Evolutionary conservation across 768 basidiomycete genomes (phyloP).

Genomic region (Kwoniella botswanensis): DNA sequence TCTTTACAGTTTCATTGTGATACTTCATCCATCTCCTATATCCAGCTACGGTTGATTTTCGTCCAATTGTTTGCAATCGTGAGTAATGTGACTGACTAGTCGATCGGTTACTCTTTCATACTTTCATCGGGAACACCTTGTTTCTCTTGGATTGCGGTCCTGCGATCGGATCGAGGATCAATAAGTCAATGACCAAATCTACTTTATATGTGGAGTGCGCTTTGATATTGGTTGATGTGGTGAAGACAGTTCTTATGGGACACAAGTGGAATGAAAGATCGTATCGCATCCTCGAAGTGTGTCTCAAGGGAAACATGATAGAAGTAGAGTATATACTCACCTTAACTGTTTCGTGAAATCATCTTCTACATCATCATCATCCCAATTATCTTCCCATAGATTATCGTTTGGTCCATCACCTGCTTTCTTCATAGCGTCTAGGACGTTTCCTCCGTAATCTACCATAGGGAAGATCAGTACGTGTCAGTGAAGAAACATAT

Average conservation of each 20-base stretch:
- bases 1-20: too few species aligned
- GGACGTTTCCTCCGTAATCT: slow-evolving; percentile 61
- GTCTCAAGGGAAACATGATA: too few species aligned
- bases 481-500: neutral
- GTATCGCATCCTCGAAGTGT: too few species aligned
- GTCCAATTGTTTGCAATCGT: too few species aligned
- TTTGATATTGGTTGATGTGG: too few species aligned
- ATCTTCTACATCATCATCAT: slow-evolving; percentile 98
- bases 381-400: slow-evolving; percentile 99
- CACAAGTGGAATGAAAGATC: too few species aligned
- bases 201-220: too few species aligned
- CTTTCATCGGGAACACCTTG: slow-evolving; percentile 40
- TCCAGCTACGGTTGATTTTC: too few species aligned
- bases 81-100: too few species aligned
- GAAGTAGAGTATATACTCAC: slow-evolving; percentile 62
- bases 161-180: neutral
- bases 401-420: slow-evolving; percentile 84
- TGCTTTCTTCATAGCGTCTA: slow-evolving; percentile 71
- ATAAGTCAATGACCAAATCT: neutral
- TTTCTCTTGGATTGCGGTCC: slow-evolving; percentile 48
- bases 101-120: slow-evolving; percentile 42
- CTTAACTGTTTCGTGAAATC: slow-evolving; percentile 94
- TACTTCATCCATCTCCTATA: too few species aligned
- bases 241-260: too few species aligned
- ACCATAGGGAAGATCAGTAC: slow-evolving; percentile 10